Percentiles rank a stretch among this genome's conserved stretches.
phyloP scores from a whole-genome alignment of 805 yeast genomes.

The Yamadazyma nakazawae region DNA sequence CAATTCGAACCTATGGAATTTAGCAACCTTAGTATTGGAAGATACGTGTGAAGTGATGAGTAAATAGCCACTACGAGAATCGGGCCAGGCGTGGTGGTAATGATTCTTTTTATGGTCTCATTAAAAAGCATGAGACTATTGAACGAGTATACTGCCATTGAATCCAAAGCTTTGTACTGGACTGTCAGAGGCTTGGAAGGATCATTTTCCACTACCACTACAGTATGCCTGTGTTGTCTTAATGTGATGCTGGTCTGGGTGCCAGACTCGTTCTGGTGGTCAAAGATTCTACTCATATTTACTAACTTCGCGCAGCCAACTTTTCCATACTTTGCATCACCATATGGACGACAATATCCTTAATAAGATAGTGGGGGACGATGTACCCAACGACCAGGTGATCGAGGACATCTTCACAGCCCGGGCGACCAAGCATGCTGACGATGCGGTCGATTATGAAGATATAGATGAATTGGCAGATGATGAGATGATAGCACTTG shows the following conservation, averaged over 20 bases:
- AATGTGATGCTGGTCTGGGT: too few relatives aligned
- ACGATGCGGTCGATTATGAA: constrained; percentile 89
- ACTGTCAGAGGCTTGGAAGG: neutral
- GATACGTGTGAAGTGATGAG: constrained; percentile 10
- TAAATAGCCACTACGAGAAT: constrained; percentile 4
- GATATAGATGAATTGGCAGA: constrained; percentile 95
- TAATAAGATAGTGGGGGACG: constrained; percentile 15
- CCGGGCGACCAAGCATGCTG: constrained; percentile 64
- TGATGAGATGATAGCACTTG: constrained; percentile 51
- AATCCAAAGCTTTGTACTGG: neutral
- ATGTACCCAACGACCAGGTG: constrained; percentile 21
- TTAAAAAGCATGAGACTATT: constrained; percentile 3
- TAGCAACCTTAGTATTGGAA: constrained; percentile 14
- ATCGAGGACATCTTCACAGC: constrained; percentile 38
- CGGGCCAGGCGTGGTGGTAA: neutral
- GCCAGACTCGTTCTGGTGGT: neutral
- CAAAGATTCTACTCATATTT: too few relatives aligned
- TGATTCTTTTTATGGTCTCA: constrained; percentile 9
- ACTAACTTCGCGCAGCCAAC: too few relatives aligned
- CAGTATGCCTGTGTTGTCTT: neutral
- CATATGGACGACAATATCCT: constrained; percentile 8
- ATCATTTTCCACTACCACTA: neutral
- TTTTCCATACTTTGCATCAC: neutral
- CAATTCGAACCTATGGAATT: neutral
- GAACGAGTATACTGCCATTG: neutral